phyloP scores from a whole-genome alignment of 2,329 filamentous ascomycete species.

The Cercospora sojina region DNA sequence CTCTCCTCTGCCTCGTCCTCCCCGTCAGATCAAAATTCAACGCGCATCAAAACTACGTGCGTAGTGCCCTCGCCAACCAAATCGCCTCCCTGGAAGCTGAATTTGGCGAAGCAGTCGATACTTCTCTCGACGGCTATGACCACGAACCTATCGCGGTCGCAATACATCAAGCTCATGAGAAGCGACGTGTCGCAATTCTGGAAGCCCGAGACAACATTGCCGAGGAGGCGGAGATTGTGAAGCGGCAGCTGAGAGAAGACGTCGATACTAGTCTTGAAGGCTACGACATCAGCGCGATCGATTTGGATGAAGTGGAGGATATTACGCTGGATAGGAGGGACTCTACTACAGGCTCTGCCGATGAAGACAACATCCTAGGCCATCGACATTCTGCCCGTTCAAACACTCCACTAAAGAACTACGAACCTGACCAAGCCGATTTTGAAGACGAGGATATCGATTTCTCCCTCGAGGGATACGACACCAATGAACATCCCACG shows the following conservation, averaged over 20 bases:
- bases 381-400: conserved; percentile 1
- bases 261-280: conserved; percentile 15
- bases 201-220: background rate
- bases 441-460: conserved; percentile 8
- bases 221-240: background rate
- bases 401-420: background rate
- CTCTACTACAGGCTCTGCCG: background rate
- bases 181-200: background rate
- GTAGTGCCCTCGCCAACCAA: conserved; percentile 8
- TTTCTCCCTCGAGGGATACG: conserved; percentile 12
- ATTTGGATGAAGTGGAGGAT: background rate
- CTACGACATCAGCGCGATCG: conserved; percentile 10
- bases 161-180: background rate
- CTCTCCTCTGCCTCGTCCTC: conserved; percentile 8
- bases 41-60: conserved; percentile 1
- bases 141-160: conserved; percentile 6
- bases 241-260: conserved; percentile 8
- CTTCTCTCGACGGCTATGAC: conserved; percentile 17
- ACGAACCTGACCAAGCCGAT: conserved; percentile 5
- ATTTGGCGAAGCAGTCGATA: conserved; percentile 9
- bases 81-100: conserved; percentile 7
- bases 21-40: conserved; percentile 2
- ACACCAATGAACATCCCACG: background rate
- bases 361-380: background rate
- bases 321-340: background rate